Conservation (phyloP, 1,139 yeast species). For the Sugiyamaella castrensis region DNA sequence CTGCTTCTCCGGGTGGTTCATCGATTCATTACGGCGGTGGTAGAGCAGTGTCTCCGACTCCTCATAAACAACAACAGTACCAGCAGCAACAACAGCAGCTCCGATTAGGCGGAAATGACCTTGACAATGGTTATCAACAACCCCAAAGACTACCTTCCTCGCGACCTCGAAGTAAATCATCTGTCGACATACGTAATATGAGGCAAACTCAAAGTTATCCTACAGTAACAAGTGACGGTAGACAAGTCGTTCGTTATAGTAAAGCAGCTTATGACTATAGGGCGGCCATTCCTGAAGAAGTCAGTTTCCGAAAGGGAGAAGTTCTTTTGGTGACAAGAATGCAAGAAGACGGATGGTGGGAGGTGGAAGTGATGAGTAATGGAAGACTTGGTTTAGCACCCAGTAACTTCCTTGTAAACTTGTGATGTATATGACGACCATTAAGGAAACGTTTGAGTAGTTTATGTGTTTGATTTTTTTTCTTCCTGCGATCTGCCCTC, state of each 20-base stretch:
- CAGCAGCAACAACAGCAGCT: conserved; percentile 21
- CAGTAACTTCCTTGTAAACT: conserved; percentile 52
- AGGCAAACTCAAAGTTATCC: conserved; percentile 35
- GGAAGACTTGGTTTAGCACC: conserved; percentile 75
- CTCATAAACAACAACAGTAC: conserved; percentile 10
- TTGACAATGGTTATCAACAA: conserved; percentile 17
- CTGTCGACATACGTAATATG: conserved; percentile 18
- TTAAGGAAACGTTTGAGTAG: not conserved
- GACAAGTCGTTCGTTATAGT: conserved; percentile 56
- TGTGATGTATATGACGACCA: not conserved
- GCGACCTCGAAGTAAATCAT: conserved; percentile 31
- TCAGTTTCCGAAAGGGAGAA: conserved; percentile 71
- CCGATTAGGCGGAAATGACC: not conserved
- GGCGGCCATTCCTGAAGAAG: conserved; percentile 78
- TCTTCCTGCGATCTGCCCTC: not conserved
- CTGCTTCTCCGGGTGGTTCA: conserved; percentile 2
- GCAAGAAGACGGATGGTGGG: conserved; percentile 92
- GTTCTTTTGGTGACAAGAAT: conserved; percentile 63
- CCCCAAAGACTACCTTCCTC: conserved; percentile 27
- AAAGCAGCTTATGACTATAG: conserved; percentile 69
- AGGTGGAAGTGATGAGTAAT: conserved; percentile 61
- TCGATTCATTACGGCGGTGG: not conserved
- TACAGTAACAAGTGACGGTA: conserved; percentile 43
- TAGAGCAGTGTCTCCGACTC: conserved; percentile 6
- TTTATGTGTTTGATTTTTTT: not conserved